Evolutionary conservation across 805 yeast genomes (phyloP), one percentile per base, ranked within the genome.

Genomic region (Wickerhamiella azymoides): DNA sequence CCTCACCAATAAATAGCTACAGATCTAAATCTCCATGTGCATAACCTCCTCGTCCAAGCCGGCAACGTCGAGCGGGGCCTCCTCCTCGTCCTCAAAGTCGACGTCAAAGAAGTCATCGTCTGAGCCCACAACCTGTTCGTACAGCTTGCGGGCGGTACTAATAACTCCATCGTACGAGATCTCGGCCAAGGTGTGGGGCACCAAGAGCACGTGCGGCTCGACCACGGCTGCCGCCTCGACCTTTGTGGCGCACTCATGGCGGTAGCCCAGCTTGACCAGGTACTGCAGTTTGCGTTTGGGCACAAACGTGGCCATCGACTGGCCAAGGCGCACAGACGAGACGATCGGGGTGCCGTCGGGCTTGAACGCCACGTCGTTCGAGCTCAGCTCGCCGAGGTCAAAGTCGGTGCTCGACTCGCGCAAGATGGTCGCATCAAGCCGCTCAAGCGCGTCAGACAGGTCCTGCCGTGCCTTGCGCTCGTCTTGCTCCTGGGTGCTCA

Each of bases 81-180:
- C 88, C 38, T 83, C 94, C 17, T 86, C 96, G 61, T 89, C 97
- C 63, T 89, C 96, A 59, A 89, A 89, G 63, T 89, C 97, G 36
- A 89, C 84, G 61, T 85, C 95, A 59, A 89, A 89, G 66, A 92
- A 92, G 63, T 89, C 97, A 56, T 89, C 96, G 59, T 83, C 92
- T 1, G 94, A 75, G 9, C 97, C 97, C 10, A 92, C 93, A 50
- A 89, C 79, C 47, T 72, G 70, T 50, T 76, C 78, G 61, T 84
- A 89, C 36, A 89, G 60, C 17, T 74, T 66, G 58, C 77, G 81
- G 6, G 88, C 85, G 50, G 85, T 92, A 2, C 88, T 77, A 16
- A 89, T 75, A 3, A 84, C 74, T 26, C 96, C 97, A 60, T 89
- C 96, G 61, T 86, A 89, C 33, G 94, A 80, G 26, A 92, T 72